phyloP scores from a whole-genome alignment of 768 basidiomycete genomes.

The Tylopilus cervinicoccineus region DNA sequence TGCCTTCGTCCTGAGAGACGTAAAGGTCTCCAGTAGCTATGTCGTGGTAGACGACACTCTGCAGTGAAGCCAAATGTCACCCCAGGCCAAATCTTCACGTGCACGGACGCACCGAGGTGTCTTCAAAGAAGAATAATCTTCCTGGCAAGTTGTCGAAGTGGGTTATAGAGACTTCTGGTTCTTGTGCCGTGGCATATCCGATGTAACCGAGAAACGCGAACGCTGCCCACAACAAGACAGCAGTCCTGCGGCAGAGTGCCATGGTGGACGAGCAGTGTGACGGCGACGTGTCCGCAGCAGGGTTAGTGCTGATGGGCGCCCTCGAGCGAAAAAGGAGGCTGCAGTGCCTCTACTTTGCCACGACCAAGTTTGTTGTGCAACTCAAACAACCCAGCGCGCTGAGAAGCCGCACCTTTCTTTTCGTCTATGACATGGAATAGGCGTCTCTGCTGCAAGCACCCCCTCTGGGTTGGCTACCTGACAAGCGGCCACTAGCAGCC shows the following conservation, averaged over 20 bases:
- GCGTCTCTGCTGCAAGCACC: too few species aligned
- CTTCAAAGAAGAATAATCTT: slow-evolving; percentile 88
- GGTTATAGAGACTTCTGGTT: slow-evolving; percentile 46
- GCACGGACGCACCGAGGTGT: slow-evolving; percentile 67
- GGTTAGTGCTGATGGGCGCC: neutral
- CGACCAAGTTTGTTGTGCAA: slow-evolving; percentile 4
- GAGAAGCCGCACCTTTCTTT: too few species aligned
- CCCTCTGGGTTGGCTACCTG: too few species aligned
- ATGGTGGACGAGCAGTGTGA: slow-evolving; percentile 19
- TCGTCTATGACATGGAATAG: too few species aligned
- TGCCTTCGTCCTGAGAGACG: slow-evolving; percentile 87
- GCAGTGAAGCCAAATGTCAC: neutral
- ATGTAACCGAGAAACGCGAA: slow-evolving; percentile 21
- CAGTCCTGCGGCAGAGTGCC: slow-evolving; percentile 27
- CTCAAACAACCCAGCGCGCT: too few species aligned
- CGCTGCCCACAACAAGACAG: slow-evolving; percentile 24
- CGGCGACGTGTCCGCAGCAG: slow-evolving; percentile 13
- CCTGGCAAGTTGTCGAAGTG: slow-evolving; percentile 71
- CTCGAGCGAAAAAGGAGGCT: slow-evolving; percentile 1
- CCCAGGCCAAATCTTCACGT: neutral
- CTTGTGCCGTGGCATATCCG: slow-evolving; percentile 33
- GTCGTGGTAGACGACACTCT: slow-evolving; percentile 84
- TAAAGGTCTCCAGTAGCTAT: slow-evolving; percentile 60
- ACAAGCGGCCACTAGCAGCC: too few species aligned
- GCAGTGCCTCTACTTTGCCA: slow-evolving; percentile 13